Conservation (phyloP, 2,329 filamentous ascomycete genomes). For the Ascochyta viciae-villosae region DNA sequence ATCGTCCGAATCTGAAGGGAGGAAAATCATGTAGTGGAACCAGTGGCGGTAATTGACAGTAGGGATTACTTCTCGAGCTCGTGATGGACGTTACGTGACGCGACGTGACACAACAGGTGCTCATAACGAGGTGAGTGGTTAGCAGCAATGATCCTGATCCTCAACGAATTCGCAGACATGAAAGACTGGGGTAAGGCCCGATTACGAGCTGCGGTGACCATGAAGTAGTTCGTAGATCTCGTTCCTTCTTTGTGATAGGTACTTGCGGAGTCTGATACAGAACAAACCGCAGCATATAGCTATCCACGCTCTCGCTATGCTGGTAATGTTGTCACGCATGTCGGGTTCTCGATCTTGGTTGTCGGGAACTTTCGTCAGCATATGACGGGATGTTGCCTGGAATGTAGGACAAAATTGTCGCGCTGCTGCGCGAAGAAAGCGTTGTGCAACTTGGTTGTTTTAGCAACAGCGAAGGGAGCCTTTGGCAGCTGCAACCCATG, state of each 20-base stretch:
- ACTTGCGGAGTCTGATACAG: not conserved
- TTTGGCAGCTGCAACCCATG: not conserved
- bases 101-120: slow-evolving; percentile 30
- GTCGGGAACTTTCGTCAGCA: slow-evolving; percentile 11
- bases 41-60: slow-evolving; percentile 26
- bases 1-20: slow-evolving; percentile 26
- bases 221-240: slow-evolving; percentile 1
- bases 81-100: slow-evolving; percentile 25
- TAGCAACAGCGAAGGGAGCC: slow-evolving; percentile 6
- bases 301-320: not conserved
- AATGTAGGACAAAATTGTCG: slow-evolving; percentile 18
- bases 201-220: slow-evolving; percentile 5
- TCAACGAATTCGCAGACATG: slow-evolving; percentile 12
- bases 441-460: slow-evolving; percentile 16
- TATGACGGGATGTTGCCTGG: slow-evolving; percentile 9
- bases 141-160: slow-evolving; percentile 13
- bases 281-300: not conserved
- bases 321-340: slow-evolving; percentile 1
- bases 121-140: slow-evolving; percentile 22
- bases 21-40: slow-evolving; percentile 27
- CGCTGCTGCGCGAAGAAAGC: slow-evolving; percentile 12
- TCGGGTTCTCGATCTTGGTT: slow-evolving; percentile 8
- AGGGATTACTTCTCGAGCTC: slow-evolving; percentile 27
- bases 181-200: slow-evolving; percentile 14
- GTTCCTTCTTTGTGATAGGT: not conserved